Base-by-base conservation (phyloP, 495 filamentous ascomycete genomes). In the Cladorrhinum samala region DNA sequence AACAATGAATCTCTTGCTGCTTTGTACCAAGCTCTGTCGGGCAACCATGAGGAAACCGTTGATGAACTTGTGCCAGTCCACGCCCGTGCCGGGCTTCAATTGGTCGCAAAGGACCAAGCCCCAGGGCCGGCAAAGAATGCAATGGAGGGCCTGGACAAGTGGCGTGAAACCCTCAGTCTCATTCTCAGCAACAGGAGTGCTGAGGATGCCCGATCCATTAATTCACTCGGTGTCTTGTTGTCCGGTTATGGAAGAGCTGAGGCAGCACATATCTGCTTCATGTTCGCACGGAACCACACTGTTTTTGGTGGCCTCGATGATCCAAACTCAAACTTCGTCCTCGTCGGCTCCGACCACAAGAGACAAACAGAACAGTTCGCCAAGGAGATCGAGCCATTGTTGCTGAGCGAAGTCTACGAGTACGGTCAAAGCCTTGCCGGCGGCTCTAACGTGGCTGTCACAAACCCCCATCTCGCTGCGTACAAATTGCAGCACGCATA, bases 11-110 rank as follows among this genome's bases (percentile, higher is more conserved):
- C 91, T 8, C 75, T 97, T 38, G 90, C 94, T 16, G 87, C 90
- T 5, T 72, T 97, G 11, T 99, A 97, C 65, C 87, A 91, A 58
- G 84, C 95, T 5, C 87, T 99, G 54, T 91, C 91, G 24, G 91
- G 93, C 0, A 97, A 96, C 60, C 81, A 85, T 53, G 92, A 96
- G 52, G 94, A 97, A 57, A 92, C 90, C 55, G 81, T 97, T 25
- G 93, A 99, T 66, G 91, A 96, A 61, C 82, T 99, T 43, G 93
- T 99, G n/a, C 92, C 93, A 9, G 85, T 86, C 19, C 93, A 91
- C 50, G 94, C 93, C 38, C 81, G 94, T 27, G 88, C 91, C 43
- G 94, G 94, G 4, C 80, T 96, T 53, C 89, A 93, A 64, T 86
- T 99, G 74, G 77, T 94, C 54, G 89, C 83, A 60, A 86, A 83